Evolutionary conservation across 1,284 basidiomycete species (phyloP).

Genomic region (Butyriboletus appendiculatus): DNA sequence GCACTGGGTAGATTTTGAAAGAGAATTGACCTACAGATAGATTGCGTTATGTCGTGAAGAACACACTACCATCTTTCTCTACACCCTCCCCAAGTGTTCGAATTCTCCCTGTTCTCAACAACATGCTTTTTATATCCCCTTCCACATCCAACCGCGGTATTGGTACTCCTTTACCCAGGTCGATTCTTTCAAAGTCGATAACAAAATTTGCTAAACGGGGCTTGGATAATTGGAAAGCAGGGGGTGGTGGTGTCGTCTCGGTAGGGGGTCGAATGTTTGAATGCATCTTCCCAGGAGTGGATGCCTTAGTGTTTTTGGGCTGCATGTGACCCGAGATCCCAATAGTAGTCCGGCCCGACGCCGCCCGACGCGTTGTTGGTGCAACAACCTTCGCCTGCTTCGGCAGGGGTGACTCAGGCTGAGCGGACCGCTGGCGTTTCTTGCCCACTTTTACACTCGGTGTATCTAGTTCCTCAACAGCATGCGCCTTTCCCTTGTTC

Average conservation of each 20-base stretch:
- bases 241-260: neutral
- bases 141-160: constrained; percentile 10
- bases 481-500: constrained; percentile 19
- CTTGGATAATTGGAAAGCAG: neutral
- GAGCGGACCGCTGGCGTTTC: constrained; percentile 20
- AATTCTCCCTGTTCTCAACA: constrained; percentile 35
- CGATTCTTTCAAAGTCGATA: constrained; percentile 17
- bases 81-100: constrained; percentile 19
- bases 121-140: constrained; percentile 3
- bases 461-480: constrained; percentile 3
- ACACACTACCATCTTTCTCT: constrained; percentile 24
- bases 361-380: neutral
- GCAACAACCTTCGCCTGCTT: constrained; percentile 17
- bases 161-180: constrained; percentile 1
- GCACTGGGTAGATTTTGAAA: neutral
- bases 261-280: neutral
- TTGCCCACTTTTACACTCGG: neutral
- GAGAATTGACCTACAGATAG: neutral
- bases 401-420: constrained; percentile 1
- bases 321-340: neutral
- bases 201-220: constrained; percentile 25
- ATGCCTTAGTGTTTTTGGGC: neutral
- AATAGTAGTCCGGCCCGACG: neutral
- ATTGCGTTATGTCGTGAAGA: constrained; percentile 8
- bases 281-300: neutral